Evolutionary conservation across 2,329 filamentous ascomycete species (phyloP).

Genomic region (Penicillium sp.): DNA sequence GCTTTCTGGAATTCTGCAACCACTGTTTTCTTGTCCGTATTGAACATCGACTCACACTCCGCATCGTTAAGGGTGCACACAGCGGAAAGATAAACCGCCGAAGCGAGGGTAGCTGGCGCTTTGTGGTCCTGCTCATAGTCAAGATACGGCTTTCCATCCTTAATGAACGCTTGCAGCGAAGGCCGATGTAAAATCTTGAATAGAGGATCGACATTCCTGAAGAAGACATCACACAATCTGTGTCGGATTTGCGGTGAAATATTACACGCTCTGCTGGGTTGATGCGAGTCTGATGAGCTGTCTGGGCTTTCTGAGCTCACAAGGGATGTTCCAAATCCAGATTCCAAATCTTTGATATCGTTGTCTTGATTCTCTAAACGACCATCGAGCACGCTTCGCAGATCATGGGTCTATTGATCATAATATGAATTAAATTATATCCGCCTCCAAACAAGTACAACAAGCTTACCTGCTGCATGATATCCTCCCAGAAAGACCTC

Average conservation of each 20-base stretch:
- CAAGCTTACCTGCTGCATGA: constrained; percentile 26
- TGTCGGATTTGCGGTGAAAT: constrained; percentile 15
- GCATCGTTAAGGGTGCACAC: constrained; percentile 25
- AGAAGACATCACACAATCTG: constrained; percentile 27
- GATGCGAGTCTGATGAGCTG: constrained; percentile 9
- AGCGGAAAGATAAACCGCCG: constrained; percentile 29
- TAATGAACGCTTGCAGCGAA: constrained; percentile 27
- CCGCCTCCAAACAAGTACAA: background rate
- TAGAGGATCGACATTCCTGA: constrained; percentile 31
- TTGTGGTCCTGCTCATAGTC: constrained; percentile 30
- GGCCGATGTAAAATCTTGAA: constrained; percentile 36
- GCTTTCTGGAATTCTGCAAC: constrained; percentile 25
- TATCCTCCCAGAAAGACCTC: constrained; percentile 28
- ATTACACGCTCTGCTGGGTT: constrained; percentile 4
- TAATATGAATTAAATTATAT: background rate
- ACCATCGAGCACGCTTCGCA: constrained; percentile 23
- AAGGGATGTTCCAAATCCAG: constrained; percentile 13
- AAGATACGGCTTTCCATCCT: constrained; percentile 29
- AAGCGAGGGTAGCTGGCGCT: constrained; percentile 27
- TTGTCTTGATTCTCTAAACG: constrained; percentile 19
- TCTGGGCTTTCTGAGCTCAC: constrained; percentile 21
- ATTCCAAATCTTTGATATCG: background rate
- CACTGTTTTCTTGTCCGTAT: constrained; percentile 16
- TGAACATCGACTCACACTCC: constrained; percentile 25
- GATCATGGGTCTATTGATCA: constrained; percentile 17